These are phyloP conservation scores for Aspergillus carbonarius DNA, from an alignment of 2,329 filamentous ascomycete genomes.

Conservation along the genomic window DNA sequence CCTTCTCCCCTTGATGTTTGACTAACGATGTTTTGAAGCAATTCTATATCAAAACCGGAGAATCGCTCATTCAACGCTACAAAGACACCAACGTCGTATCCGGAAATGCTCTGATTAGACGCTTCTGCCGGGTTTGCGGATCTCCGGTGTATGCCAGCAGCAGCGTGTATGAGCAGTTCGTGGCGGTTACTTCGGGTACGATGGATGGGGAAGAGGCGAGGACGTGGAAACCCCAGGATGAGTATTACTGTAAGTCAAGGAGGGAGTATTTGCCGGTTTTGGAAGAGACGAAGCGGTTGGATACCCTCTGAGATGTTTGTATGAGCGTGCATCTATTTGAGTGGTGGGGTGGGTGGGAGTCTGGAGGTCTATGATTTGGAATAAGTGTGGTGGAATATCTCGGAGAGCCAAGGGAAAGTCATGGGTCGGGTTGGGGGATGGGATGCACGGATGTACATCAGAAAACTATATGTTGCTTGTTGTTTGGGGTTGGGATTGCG, in stretches of 20 bases:
- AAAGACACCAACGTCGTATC: not conserved
- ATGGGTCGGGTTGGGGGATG: no score
- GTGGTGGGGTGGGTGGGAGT: not conserved
- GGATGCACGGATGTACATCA: no score
- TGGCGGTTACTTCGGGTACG: not conserved
- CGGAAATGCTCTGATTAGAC: not conserved
- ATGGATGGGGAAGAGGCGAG: not conserved
- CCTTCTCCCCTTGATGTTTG: not conserved
- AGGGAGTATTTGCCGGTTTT: not conserved
- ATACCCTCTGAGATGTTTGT: not conserved
- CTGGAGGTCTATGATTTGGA: no score
- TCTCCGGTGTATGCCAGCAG: not conserved
- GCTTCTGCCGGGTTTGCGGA: not conserved
- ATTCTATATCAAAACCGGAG: slow-evolving; percentile 6
- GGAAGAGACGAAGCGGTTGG: not conserved
- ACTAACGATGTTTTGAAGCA: slow-evolving; percentile 5
- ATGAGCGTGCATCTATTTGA: not conserved
- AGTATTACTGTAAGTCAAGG: not conserved
- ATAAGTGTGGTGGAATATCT: no score
- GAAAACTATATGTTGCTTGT: no score
- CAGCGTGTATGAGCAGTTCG: not conserved
- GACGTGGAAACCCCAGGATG: not conserved
- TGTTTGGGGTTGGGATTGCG: no score
- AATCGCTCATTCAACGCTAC: not conserved
- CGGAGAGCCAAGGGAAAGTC: no score